phyloP scores from a whole-genome alignment of 2,329 filamentous ascomycete genomes.

The Coniochaeta sp. region DNA sequence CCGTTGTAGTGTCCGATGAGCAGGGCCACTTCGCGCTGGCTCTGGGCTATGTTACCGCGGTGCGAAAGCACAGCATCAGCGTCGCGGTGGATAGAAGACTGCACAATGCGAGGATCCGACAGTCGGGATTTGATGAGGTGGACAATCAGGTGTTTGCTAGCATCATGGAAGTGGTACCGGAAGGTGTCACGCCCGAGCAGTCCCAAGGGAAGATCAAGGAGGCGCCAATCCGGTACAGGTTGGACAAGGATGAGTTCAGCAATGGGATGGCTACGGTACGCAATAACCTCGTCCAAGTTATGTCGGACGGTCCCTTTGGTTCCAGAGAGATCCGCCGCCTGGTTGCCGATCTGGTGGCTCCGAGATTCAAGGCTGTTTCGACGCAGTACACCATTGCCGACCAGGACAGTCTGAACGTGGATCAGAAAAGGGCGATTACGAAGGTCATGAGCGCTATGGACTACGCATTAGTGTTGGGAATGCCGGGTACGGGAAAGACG shows the following conservation, averaged over 20 bases:
- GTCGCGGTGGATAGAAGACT: conserved; percentile 87
- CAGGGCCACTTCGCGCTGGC: conserved; percentile 90
- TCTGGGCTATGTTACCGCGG: conserved; percentile 79
- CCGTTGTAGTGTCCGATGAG: conserved; percentile 94
- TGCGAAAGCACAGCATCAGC: conserved; percentile 67
- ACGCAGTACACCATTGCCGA: conserved; percentile 57
- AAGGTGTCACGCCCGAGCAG: conserved; percentile 43
- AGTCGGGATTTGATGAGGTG: conserved; percentile 65
- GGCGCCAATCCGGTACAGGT: conserved; percentile 62
- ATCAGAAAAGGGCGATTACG: conserved; percentile 78
- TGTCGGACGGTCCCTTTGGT: conserved; percentile 69
- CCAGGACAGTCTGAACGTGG: conserved; percentile 68
- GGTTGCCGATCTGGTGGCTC: conserved; percentile 69
- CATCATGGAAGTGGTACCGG: conserved; percentile 75
- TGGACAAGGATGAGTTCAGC: conserved; percentile 98
- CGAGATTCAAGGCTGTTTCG: conserved; percentile 61
- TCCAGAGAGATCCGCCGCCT: conserved; percentile 67
- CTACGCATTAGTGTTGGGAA: conserved; percentile 94
- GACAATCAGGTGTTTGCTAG: conserved; percentile 82
- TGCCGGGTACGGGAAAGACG: conserved; percentile 97
- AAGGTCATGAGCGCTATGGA: conserved; percentile 95
- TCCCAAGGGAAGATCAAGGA: conserved; percentile 43
- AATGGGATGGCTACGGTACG: conserved; percentile 94
- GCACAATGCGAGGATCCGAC: conserved; percentile 74
- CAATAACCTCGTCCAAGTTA: conserved; percentile 88